These are phyloP conservation scores for Austroboletus rostrupii DNA, from an alignment of 1,284 basidiomycete species.

Conservation along the genomic window DNA sequence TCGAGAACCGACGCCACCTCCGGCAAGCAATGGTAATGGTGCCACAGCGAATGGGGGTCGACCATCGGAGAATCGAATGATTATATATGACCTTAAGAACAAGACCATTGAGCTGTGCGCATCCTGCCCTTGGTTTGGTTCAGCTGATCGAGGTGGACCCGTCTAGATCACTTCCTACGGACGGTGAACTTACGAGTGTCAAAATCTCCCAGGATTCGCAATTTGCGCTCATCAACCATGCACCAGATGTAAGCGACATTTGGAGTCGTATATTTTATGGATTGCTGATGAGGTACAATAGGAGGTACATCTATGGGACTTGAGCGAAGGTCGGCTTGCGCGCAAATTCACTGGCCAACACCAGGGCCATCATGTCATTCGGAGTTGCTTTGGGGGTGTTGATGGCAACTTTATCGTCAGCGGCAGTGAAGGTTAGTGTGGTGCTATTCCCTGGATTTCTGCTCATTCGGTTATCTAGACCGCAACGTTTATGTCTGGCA, in stretches of 20 bases:
- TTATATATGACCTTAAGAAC: constrained; percentile 71
- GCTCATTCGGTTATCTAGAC: constrained; percentile 46
- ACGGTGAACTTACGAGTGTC: constrained; percentile 84
- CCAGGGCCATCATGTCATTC: constrained; percentile 80
- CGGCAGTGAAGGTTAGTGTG: constrained; percentile 84
- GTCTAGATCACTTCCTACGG: constrained; percentile 59
- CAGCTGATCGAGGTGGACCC: constrained; percentile 14
- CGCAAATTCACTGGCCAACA: constrained; percentile 81
- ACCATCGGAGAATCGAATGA: constrained; percentile 57
- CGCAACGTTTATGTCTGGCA: constrained; percentile 95
- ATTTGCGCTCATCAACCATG: constrained; percentile 83
- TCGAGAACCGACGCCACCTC: constrained; percentile 37
- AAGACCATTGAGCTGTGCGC: constrained; percentile 63
- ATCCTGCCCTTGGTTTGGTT: constrained; percentile 10
- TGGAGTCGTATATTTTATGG: constrained; percentile 2
- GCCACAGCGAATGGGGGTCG: constrained; percentile 36
- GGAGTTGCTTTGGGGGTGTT: constrained; percentile 92
- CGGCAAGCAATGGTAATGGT: constrained; percentile 36
- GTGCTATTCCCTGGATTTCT: neutral
- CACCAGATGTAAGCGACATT: constrained; percentile 68
- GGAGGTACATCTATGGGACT: constrained; percentile 89
- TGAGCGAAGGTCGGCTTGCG: constrained; percentile 64
- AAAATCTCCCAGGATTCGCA: constrained; percentile 85
- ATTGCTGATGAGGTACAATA: constrained; percentile 32
- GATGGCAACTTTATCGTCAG: constrained; percentile 88